Percentiles rank a stretch among this genome's conserved stretches.
Conservation (phyloP, 1,284 basidiomycete genomes). For the Sporisorium sorghi region DNA sequence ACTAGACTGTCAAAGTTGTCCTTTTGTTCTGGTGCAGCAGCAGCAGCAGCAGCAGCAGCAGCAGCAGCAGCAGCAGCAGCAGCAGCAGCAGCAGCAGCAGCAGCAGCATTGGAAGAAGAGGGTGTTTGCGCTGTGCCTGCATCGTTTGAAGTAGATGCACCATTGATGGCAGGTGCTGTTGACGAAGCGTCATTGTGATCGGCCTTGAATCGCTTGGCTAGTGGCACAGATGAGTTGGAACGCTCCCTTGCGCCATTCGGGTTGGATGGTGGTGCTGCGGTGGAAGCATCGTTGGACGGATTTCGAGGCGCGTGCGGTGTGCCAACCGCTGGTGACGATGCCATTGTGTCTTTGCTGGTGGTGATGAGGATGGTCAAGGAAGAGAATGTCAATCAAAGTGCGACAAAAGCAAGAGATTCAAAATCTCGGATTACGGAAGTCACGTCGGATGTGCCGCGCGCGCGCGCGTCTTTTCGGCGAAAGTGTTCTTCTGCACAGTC, state of each 20-base stretch:
- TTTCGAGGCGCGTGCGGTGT: conserved; percentile 24
- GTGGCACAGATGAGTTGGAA: conserved; percentile 29
- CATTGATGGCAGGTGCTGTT: conserved; percentile 22
- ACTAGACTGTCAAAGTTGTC: conserved; percentile 60
- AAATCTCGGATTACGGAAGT: too few species aligned
- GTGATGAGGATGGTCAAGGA: background rate
- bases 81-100: background rate
- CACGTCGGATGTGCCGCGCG: too few species aligned
- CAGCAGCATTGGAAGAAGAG: background rate
- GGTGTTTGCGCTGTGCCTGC: conserved; percentile 10
- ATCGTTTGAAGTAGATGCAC: conserved; percentile 12
- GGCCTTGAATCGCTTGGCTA: conserved; percentile 43
- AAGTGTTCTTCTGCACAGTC: too few species aligned
- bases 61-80: background rate
- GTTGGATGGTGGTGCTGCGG: conserved; percentile 12
- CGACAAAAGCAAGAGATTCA: too few species aligned
- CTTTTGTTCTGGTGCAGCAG: conserved; percentile 28
- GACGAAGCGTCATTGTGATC: conserved; percentile 26
- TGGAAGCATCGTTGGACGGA: conserved; percentile 19
- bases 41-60: too few species aligned
- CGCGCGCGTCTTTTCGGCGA: too few species aligned
- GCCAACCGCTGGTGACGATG: conserved; percentile 31
- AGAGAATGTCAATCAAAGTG: too few species aligned
- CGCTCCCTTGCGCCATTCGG: conserved; percentile 22
- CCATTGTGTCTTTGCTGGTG: conserved; percentile 27